A percentile compares a stretch with the other conserved stretches of the same genome.
Conservation (phyloP, 73 alveolate species). For the Tetrahymena malaccensis region DNA sequence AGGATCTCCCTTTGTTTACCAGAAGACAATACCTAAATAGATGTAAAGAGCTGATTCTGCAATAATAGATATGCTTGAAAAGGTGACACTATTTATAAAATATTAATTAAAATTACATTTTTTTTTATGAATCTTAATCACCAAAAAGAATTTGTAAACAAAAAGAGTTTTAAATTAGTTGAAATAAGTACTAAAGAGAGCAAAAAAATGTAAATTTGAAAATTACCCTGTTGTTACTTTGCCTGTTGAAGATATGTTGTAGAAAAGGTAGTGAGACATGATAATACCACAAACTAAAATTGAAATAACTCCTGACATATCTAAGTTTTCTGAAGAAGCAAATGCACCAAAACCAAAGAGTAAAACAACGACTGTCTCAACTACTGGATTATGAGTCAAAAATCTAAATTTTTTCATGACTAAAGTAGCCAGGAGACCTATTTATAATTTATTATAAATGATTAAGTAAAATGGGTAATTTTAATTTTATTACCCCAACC, state of each 20-base stretch:
- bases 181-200: neutral
- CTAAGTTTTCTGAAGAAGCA: conserved; percentile 72
- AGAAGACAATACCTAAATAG: conserved; percentile 15
- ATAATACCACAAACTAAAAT: conserved; percentile 83
- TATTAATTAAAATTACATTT: too few relatives aligned
- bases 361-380: conserved; percentile 78
- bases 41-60: conserved; percentile 21
- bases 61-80: conserved; percentile 2
- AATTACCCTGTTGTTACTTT: conserved; percentile 17
- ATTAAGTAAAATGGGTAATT: neutral
- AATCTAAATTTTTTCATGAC: conserved; percentile 45
- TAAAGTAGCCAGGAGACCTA: conserved; percentile 52
- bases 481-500: conserved; percentile 2
- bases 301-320: conserved; percentile 85
- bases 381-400: conserved; percentile 49
- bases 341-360: conserved; percentile 80
- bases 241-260: conserved; percentile 60
- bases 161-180: too few relatives aligned
- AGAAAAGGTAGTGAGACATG: conserved; percentile 86
- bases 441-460: neutral
- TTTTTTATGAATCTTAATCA: too few relatives aligned
- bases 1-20: conserved; percentile 12
- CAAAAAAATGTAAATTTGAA: neutral
- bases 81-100: conserved; percentile 4
- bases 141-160: neutral